Base-by-base conservation (phyloP, 768 basidiomycete species). In the Suillus ampliporus region DNA sequence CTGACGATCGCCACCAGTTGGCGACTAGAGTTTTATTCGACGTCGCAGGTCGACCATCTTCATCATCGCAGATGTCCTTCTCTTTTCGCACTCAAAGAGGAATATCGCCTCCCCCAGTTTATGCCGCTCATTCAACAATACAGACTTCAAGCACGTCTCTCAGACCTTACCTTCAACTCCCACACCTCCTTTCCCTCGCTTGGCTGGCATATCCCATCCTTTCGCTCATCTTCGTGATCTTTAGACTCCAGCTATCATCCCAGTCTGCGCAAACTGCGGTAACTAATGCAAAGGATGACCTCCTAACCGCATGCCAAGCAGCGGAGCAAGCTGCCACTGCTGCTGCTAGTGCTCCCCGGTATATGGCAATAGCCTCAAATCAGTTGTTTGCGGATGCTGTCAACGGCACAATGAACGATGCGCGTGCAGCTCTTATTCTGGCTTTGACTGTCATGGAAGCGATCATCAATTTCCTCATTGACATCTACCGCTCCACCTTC, bases 151-250 rank as follows among this genome's bases (percentile, higher is more conserved):
- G 71, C 52, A 77, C 70, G 52, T 72, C 79, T 19, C 87, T 95
- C 61, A 88, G 83, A 64, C 92, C 95, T 9, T 96, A 96, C 75
- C 89, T 98, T 54, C 83, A 88, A 66, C 89, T 95, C 40, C 82
- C 88, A 34, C 89, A 96, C 69, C 83, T 94, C 51, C 84, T 97
- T 35, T 94, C 94, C 26, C 85, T 97, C 14, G 84, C 92, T 72
- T 92, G 94, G 90, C 89, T 98, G 43, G 93, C 95, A 10, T 95
- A 94, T 67, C 94, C 94, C 37, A 88, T 97, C 34, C 78, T 97
- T 46, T 96, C 95, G 28, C 86, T 98, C 62, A 74, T 95, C 66
- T 92, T 98, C 71, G 86, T 96, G 74, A 90, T 90, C 38, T 94
- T 95, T 71, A 86, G 93, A 60, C 84, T 97, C 43, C 84, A 89